Evolutionary conservation across 805 yeast genomes (phyloP).

Genomic region (Candida hispaniensis): DNA sequence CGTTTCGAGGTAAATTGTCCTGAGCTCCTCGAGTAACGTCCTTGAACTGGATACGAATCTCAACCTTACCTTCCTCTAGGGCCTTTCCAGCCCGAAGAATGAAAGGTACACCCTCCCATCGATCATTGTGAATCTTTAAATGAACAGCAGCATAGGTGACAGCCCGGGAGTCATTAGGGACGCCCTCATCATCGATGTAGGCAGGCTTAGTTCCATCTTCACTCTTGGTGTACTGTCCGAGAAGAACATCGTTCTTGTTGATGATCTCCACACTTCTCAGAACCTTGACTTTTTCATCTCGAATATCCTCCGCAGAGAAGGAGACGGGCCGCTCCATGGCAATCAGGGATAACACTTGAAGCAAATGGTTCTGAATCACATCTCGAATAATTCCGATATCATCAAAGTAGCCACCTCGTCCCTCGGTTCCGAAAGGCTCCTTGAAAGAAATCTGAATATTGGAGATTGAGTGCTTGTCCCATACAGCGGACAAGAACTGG

Average conservation of each 20-base stretch:
- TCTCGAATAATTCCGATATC: slow-evolving; percentile 91
- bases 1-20: slow-evolving; percentile 74
- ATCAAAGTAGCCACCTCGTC: slow-evolving; percentile 97
- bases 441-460: slow-evolving; percentile 85
- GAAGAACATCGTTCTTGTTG: slow-evolving; percentile 50
- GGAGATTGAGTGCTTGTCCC: slow-evolving; percentile 73
- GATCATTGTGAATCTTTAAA: slow-evolving; percentile 72
- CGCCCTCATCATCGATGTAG: slow-evolving; percentile 87
- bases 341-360: slow-evolving; percentile 81
- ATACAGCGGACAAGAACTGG: slow-evolving; percentile 72
- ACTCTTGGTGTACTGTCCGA: slow-evolving; percentile 82
- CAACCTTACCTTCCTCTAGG: slow-evolving; percentile 88
- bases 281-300: slow-evolving; percentile 94
- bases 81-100: slow-evolving; percentile 97
- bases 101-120: slow-evolving; percentile 98
- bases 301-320: slow-evolving; percentile 83
- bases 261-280: slow-evolving; percentile 70
- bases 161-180: slow-evolving; percentile 67
- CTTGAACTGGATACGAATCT: slow-evolving; percentile 85
- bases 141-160: slow-evolving; percentile 87
- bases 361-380: slow-evolving; percentile 94
- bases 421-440: slow-evolving; percentile 98
- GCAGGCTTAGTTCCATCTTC: slow-evolving; percentile 85
- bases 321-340: slow-evolving; percentile 94
- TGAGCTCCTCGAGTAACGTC: slow-evolving; percentile 77